Evolutionary conservation across 768 basidiomycete genomes (phyloP).

Genomic region (Leucocoprinus leucothites): DNA sequence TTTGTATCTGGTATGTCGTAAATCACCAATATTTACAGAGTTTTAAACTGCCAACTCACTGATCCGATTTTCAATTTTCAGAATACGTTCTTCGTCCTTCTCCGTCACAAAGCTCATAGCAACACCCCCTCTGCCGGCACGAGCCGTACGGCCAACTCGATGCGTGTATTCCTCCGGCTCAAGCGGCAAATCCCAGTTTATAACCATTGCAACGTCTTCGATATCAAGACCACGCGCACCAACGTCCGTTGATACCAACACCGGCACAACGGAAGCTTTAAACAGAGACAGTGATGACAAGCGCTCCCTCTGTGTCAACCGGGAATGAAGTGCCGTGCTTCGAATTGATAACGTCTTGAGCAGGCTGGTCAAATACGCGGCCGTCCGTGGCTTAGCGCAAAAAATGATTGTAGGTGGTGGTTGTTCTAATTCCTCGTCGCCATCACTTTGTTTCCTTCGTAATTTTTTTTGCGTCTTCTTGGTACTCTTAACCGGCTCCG

Average conservation of each 20-base stretch:
- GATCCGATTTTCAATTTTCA: constrained; percentile 83
- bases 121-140: constrained; percentile 84
- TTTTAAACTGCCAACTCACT: constrained; percentile 44
- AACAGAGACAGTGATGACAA: constrained; percentile 83
- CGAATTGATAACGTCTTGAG: constrained; percentile 79
- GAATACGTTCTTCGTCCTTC: constrained; percentile 79
- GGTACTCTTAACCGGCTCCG: constrained; percentile 41
- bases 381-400: constrained; percentile 79
- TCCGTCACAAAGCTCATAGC: constrained; percentile 96
- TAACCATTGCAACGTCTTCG: constrained; percentile 91
- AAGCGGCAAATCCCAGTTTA: constrained; percentile 95
- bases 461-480: constrained; percentile 21
- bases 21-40: not conserved
- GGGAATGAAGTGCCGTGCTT: constrained; percentile 88
- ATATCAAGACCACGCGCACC: constrained; percentile 95
- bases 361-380: constrained; percentile 81
- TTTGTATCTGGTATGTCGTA: constrained; percentile 55
- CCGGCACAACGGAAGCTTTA: constrained; percentile 81
- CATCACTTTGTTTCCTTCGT: constrained; percentile 33
- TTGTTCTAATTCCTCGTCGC: constrained; percentile 56
- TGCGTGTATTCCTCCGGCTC: constrained; percentile 95
- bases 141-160: constrained; percentile 90
- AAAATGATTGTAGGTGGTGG: constrained; percentile 98
- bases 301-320: constrained; percentile 89
- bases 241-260: constrained; percentile 93